These are phyloP conservation scores for Raddia guianensis DNA, from an alignment of 176 grass and related monocot species.

Conservation along the genomic window DNA sequence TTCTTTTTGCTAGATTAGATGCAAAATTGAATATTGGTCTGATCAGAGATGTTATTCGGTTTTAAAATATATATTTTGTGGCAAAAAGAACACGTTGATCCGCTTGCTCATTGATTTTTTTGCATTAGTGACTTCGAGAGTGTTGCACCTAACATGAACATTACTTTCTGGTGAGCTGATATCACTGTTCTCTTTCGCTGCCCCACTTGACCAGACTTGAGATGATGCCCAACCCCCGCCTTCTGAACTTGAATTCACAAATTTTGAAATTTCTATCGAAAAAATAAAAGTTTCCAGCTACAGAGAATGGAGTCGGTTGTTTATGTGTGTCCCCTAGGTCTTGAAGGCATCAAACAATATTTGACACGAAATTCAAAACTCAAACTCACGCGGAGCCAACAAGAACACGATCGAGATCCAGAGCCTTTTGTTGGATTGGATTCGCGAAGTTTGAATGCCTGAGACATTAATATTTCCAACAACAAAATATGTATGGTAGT, in stretches of 20 bases:
- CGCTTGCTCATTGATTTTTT: background rate
- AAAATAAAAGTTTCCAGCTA: slow-evolving; percentile 4
- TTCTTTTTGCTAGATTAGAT: no score
- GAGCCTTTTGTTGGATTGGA: background rate
- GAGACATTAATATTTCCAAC: background rate
- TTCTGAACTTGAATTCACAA: slow-evolving; percentile 2
- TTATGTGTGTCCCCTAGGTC: background rate
- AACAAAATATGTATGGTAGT: background rate
- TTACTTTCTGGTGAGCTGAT: background rate
- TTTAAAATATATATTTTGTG: no score
- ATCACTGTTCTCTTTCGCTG: background rate
- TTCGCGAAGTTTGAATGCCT: background rate
- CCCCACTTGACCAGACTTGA: background rate
- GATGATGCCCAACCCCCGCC: background rate
- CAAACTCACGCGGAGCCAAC: slow-evolving; percentile 28
- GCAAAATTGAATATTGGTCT: no score
- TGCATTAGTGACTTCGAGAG: slow-evolving; percentile 1
- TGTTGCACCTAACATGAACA: slow-evolving; percentile 31
- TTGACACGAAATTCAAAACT: slow-evolving; percentile 16
- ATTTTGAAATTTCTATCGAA: background rate
- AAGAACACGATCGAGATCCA: background rate
- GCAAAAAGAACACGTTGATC: background rate
- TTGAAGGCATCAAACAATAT: slow-evolving; percentile 25
- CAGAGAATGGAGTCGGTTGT: slow-evolving; percentile 4
- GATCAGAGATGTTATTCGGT: no score